Conservation (phyloP, 768 basidiomycete genomes). For the Coprinellus aureogranulatus region DNA sequence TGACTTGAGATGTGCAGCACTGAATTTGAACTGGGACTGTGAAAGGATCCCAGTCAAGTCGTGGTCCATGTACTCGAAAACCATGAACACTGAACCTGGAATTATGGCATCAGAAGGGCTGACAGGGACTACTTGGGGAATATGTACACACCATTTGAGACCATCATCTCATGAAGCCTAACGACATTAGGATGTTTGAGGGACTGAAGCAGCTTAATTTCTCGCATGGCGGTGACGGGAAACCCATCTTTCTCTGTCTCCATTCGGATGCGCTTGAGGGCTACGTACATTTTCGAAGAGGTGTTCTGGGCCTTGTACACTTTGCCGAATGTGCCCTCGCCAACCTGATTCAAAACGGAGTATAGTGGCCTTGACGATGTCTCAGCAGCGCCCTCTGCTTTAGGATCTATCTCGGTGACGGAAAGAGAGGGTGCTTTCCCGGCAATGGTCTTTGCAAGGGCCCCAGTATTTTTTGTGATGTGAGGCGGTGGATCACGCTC, state of each 20-base stretch:
- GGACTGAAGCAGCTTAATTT: conserved; percentile 95
- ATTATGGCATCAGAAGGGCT: conserved; percentile 3
- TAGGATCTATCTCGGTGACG: neutral
- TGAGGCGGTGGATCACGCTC: too few species aligned
- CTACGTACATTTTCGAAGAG: conserved; percentile 73
- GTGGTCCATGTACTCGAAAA: conserved; percentile 99
- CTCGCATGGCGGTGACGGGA: conserved; percentile 97
- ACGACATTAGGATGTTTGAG: conserved; percentile 89
- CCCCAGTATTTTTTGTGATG: too few species aligned
- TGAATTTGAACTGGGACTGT: conserved; percentile 84
- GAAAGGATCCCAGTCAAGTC: conserved; percentile 93
- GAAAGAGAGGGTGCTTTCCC: neutral
- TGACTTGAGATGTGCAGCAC: conserved; percentile 88
- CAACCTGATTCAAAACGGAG: conserved; percentile 87
- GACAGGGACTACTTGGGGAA: neutral
- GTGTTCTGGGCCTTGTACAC: conserved; percentile 92
- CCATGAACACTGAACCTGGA: conserved; percentile 95
- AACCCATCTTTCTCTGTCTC: conserved; percentile 97
- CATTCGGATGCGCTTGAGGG: conserved; percentile 96
- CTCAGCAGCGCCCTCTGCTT: conserved; percentile 12
- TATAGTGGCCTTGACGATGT: conserved; percentile 59
- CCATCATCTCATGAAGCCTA: conserved; percentile 95
- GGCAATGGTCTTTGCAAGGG: too few species aligned
- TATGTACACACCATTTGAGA: conserved; percentile 87
- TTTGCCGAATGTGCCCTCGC: conserved; percentile 98